Evolutionary conservation across 176 grass and related monocot genomes (phyloP).

Genomic region (Raddia distichophylla): DNA sequence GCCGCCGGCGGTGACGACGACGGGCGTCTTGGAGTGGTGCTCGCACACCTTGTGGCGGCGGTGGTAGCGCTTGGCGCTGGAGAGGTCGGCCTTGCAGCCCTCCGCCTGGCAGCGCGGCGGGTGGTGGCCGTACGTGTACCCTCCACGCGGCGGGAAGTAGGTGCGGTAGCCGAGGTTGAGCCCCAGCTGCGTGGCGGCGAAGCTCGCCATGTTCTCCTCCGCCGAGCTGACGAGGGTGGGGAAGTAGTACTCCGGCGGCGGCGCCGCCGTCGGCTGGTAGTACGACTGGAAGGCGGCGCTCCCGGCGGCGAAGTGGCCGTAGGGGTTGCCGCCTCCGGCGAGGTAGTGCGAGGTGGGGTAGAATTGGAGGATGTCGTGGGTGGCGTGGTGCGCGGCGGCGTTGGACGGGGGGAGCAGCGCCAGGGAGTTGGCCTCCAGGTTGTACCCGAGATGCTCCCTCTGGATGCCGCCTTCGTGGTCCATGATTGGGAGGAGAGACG

Average conservation of each 20-base stretch:
- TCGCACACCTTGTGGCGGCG: conserved; percentile 87
- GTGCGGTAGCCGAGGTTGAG: conserved; percentile 67
- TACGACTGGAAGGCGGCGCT: conserved; percentile 33
- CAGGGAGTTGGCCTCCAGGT: conserved; percentile 51
- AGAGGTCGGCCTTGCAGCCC: conserved; percentile 80
- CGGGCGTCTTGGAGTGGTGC: conserved; percentile 71
- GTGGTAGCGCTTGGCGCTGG: conserved; percentile 71
- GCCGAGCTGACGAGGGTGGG: conserved; percentile 52
- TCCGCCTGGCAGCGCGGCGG: conserved; percentile 76
- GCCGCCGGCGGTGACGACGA: conserved; percentile 65
- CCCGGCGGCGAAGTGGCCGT: conserved; percentile 21
- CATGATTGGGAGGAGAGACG: conserved; percentile 49
- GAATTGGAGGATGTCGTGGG: conserved; percentile 60
- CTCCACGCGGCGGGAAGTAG: conserved; percentile 63
- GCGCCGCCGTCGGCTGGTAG: conserved; percentile 41
- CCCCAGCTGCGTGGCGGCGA: conserved; percentile 63
- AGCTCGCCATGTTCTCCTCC: conserved; percentile 67
- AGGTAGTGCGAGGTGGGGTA: conserved; percentile 61
- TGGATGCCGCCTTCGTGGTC: conserved; percentile 54
- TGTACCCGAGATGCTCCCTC: conserved; percentile 57
- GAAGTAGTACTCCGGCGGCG: conserved; percentile 57
- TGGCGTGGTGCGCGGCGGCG: conserved; percentile 31
- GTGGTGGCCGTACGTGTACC: conserved; percentile 61
- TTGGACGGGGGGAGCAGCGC: conserved; percentile 49
- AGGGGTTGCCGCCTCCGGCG: conserved; percentile 21